These are phyloP conservation scores for Penicilliopsis zonata DNA, from an alignment of 495 filamentous ascomycete species.

Conservation along the genomic window DNA sequence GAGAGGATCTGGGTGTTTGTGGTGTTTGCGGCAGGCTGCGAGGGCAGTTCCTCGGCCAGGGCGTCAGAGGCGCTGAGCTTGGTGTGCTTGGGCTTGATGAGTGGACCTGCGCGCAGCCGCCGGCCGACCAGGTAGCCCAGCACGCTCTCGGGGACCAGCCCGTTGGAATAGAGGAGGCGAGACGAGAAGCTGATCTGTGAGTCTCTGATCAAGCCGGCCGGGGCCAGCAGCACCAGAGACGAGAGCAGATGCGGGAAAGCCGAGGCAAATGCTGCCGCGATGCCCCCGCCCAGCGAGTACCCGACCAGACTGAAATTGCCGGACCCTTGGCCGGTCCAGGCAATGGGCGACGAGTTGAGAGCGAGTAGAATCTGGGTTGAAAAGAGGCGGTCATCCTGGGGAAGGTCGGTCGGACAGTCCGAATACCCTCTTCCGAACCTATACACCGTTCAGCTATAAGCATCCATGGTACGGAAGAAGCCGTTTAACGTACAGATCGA, in stretches of 20 bases:
- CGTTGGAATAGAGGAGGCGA: conserved; percentile 47
- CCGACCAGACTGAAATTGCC: conserved; percentile 60
- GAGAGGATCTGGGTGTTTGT: conserved; percentile 30
- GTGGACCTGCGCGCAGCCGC: conserved; percentile 38
- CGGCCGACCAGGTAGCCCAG: conserved; percentile 38
- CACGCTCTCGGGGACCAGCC: conserved; percentile 45
- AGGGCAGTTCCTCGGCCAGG: conserved; percentile 25
- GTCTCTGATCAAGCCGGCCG: conserved; percentile 56
- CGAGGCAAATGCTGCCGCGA: conserved; percentile 60
- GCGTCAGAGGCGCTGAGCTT: conserved; percentile 23
- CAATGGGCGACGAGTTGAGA: conserved; percentile 54
- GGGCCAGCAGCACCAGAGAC: conserved; percentile 61
- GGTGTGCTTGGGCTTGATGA: conserved; percentile 20
- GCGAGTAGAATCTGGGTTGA: conserved; percentile 60
- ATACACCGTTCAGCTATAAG: too few species aligned
- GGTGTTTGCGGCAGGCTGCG: conserved; percentile 20
- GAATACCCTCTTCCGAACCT: conserved; percentile 75
- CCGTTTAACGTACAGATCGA: conserved; percentile 38
- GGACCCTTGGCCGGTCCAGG: conserved; percentile 46
- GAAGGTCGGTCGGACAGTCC: conserved; percentile 51
- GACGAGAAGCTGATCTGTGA: conserved; percentile 48
- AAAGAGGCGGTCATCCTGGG: conserved; percentile 66
- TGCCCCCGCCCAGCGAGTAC: conserved; percentile 76
- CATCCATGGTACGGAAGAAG: not conserved
- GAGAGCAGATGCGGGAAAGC: conserved; percentile 56